phyloP scores from a whole-genome alignment of 179 eudicot species.

The Dionaea muscipula region DNA sequence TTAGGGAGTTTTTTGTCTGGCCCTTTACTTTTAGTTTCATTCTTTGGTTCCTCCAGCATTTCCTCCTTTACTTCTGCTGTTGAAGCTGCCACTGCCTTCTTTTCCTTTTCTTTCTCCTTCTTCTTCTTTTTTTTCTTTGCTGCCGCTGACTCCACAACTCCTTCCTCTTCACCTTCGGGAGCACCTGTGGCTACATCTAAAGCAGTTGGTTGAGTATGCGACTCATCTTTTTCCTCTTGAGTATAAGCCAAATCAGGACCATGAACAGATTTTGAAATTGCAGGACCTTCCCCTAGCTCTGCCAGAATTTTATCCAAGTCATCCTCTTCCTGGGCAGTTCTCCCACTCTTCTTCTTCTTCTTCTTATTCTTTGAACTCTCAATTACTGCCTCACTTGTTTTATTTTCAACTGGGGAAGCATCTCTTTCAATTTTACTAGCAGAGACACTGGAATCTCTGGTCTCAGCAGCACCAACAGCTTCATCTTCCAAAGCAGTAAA shows the following conservation, averaged over 20 bases:
- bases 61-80: slow-evolving; percentile 26
- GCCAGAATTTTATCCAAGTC: slow-evolving; percentile 75
- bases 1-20: slow-evolving; percentile 71
- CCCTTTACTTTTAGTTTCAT: slow-evolving; percentile 36
- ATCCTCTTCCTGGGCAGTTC: slow-evolving; percentile 74
- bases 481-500: slow-evolving; percentile 20
- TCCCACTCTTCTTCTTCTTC: slow-evolving; percentile 81
- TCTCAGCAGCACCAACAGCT: slow-evolving; percentile 15
- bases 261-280: slow-evolving; percentile 29
- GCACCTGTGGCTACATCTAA: slow-evolving; percentile 28
- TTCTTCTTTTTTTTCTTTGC: slow-evolving; percentile 88
- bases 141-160: slow-evolving; percentile 58
- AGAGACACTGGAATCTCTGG: slow-evolving; percentile 15
- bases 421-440: slow-evolving; percentile 15
- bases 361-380: slow-evolving; percentile 75
- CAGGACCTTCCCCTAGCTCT: slow-evolving; percentile 61
- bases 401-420: slow-evolving; percentile 22
- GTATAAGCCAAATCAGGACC: slow-evolving; percentile 14
- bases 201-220: slow-evolving; percentile 29
- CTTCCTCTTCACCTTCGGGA: slow-evolving; percentile 51
- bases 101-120: slow-evolving; percentile 61
- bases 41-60: slow-evolving; percentile 44
- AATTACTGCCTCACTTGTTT: slow-evolving; percentile 14
- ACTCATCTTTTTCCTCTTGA: slow-evolving; percentile 27
- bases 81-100: slow-evolving; percentile 41